phyloP scores from a whole-genome alignment of 2,329 filamentous ascomycete genomes.

The Emmonsiellopsis sp. region DNA sequence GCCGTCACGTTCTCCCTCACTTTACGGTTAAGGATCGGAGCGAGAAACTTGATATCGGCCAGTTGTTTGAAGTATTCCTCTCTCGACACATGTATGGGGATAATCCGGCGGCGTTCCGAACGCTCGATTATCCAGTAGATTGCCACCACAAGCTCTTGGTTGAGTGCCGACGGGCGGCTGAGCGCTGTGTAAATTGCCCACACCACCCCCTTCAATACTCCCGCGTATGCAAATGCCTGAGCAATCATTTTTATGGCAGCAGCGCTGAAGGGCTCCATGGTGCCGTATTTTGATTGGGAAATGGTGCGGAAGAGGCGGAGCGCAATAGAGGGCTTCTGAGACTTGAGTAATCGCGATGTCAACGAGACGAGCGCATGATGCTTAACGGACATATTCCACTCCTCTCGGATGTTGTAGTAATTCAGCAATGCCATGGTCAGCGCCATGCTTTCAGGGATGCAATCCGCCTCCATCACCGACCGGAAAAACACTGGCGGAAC shows the following conservation, averaged over 20 bases:
- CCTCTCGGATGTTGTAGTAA: conserved; percentile 29
- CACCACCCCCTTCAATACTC: conserved; percentile 27
- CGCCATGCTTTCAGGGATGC: conserved; percentile 16
- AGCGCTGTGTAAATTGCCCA: conserved; percentile 34
- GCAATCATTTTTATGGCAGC: conserved; percentile 30
- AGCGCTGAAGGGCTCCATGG: conserved; percentile 24
- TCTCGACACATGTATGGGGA: not conserved
- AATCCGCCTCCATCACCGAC: conserved; percentile 21
- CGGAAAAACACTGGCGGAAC: conserved; percentile 29
- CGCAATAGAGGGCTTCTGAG: conserved; percentile 19
- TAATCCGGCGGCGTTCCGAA: conserved; percentile 5
- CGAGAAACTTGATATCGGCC: no score
- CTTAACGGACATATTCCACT: conserved; percentile 24
- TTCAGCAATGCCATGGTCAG: conserved; percentile 29
- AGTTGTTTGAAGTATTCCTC: no score
- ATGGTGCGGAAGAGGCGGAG: conserved; percentile 26
- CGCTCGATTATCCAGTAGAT: conserved; percentile 19
- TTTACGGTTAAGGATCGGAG: no score
- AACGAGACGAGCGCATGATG: conserved; percentile 26
- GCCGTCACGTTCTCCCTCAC: no score
- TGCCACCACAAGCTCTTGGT: conserved; percentile 26
- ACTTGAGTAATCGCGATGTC: conserved; percentile 20
- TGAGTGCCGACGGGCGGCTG: conserved; percentile 22
- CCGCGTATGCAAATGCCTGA: conserved; percentile 22
- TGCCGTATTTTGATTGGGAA: conserved; percentile 30